Percentiles rank a stretch among this genome's conserved stretches.
These are phyloP conservation scores for Carpinus fangiana DNA, from an alignment of 306 rosid genomes.

Conservation along the genomic window DNA sequence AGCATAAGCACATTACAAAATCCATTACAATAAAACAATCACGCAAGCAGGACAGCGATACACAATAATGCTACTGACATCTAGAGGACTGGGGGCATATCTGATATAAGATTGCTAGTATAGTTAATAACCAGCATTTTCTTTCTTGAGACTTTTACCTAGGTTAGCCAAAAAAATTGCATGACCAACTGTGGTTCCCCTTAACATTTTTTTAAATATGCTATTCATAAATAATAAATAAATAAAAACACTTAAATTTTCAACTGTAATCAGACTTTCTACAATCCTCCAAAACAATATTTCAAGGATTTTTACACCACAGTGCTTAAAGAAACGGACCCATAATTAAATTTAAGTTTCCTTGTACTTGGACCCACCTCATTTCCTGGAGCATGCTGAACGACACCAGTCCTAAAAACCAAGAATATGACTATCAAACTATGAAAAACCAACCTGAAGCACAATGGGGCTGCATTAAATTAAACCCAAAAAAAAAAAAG, in stretches of 20 bases:
- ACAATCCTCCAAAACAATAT: background rate
- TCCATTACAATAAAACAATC: background rate
- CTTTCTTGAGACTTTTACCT: background rate
- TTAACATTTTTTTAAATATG: background rate
- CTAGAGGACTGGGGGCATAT: background rate
- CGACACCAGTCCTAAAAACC: background rate
- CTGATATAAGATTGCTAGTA: background rate
- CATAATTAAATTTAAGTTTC: background rate
- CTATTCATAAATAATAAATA: background rate
- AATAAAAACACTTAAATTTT: background rate
- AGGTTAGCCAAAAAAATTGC: background rate
- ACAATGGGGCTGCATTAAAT: background rate
- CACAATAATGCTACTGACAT: background rate
- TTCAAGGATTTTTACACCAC: background rate
- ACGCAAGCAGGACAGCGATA: background rate
- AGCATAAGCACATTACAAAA: background rate
- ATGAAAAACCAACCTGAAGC: background rate
- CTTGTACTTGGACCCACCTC: background rate
- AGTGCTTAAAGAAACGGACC: background rate
- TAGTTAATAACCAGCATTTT: background rate
- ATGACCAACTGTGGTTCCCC: background rate
- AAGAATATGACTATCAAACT: background rate
- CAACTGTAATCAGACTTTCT: background rate
- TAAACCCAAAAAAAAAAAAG: background rate
- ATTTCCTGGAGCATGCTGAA: background rate